phyloP scores from a whole-genome alignment of 2,329 filamentous ascomycete genomes.

The Aspergillus pseudoviridinutans region DNA sequence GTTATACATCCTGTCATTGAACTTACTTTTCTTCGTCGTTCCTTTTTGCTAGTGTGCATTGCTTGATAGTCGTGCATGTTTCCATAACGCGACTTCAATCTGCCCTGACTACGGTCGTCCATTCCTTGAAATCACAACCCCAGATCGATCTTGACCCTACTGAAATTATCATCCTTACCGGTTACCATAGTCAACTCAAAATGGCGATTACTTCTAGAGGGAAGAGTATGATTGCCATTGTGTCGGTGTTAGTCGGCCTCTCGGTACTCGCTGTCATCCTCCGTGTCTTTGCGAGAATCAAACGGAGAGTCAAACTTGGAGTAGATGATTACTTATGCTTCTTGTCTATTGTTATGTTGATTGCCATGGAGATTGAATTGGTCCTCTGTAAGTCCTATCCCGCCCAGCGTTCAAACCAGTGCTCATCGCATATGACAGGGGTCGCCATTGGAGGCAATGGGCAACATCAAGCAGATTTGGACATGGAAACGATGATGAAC shows the following conservation, averaged over 20 bases:
- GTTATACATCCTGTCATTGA: neutral
- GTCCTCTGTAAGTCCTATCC: conserved; percentile 22
- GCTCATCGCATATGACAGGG: conserved; percentile 21
- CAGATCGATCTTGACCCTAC: neutral
- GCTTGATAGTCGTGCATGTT: neutral
- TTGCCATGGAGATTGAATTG: conserved; percentile 29
- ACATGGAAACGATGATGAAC: conserved; percentile 21
- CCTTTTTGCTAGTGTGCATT: neutral
- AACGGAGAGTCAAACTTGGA: conserved; percentile 25
- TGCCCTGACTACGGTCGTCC: neutral
- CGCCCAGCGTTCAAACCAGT: neutral
- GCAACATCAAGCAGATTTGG: conserved; percentile 18
- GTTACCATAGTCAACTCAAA: neutral
- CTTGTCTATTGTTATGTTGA: conserved; percentile 21
- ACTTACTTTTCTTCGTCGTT: neutral
- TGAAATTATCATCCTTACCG: neutral
- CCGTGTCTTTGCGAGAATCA: conserved; percentile 24
- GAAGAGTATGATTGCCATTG: conserved; percentile 26
- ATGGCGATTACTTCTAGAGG: conserved; percentile 27
- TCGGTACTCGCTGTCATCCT: conserved; percentile 22
- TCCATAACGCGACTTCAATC: neutral
- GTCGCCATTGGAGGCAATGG: conserved; percentile 31
- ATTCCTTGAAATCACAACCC: neutral
- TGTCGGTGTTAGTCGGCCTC: conserved; percentile 27
- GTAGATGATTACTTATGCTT: conserved; percentile 31